Percentiles rank a stretch among this genome's conserved stretches.
phyloP scores from a whole-genome alignment of 768 basidiomycete species.

The Phlegmacium glaucopus region DNA sequence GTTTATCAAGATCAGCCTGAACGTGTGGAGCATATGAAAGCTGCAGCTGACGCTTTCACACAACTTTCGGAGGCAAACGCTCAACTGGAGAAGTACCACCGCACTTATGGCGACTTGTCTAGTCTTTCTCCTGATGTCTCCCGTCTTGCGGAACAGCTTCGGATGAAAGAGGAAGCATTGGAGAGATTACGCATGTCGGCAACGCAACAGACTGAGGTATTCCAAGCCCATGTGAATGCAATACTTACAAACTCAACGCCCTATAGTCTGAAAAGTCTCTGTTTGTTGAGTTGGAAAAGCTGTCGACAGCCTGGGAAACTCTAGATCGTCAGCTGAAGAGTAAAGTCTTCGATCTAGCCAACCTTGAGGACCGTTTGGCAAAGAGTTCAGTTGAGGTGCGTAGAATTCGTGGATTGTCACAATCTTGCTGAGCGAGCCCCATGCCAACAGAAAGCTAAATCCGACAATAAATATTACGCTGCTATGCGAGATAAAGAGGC shows the following conservation, averaged over 20 bases:
- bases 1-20: conserved; percentile 52
- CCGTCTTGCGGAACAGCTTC: conserved; percentile 51
- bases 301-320: conserved; percentile 85
- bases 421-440: not conserved
- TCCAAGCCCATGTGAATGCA: not conserved
- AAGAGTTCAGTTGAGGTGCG: conserved; percentile 69
- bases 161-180: conserved; percentile 67
- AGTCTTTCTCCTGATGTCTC: conserved; percentile 47
- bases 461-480: conserved; percentile 92
- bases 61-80: conserved; percentile 42
- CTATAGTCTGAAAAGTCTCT: conserved; percentile 68
- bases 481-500: conserved; percentile 89
- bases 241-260: conserved; percentile 3
- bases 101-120: conserved; percentile 57
- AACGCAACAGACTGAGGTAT: conserved; percentile 61
- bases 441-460: conserved; percentile 78
- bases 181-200: conserved; percentile 58
- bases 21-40: conserved; percentile 41
- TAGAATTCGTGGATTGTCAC: conserved; percentile 7
- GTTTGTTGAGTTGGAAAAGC: conserved; percentile 79
- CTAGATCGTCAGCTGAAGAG: conserved; percentile 77
- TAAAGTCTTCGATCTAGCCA: conserved; percentile 81
- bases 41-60: conserved; percentile 48
- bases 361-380: conserved; percentile 67
- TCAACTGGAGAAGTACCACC: conserved; percentile 59